Percentiles rank a stretch among this genome's conserved stretches.
These are phyloP conservation scores for Schizothecium vesticola DNA, from an alignment of 495 filamentous ascomycete species.

Conservation along the genomic window DNA sequence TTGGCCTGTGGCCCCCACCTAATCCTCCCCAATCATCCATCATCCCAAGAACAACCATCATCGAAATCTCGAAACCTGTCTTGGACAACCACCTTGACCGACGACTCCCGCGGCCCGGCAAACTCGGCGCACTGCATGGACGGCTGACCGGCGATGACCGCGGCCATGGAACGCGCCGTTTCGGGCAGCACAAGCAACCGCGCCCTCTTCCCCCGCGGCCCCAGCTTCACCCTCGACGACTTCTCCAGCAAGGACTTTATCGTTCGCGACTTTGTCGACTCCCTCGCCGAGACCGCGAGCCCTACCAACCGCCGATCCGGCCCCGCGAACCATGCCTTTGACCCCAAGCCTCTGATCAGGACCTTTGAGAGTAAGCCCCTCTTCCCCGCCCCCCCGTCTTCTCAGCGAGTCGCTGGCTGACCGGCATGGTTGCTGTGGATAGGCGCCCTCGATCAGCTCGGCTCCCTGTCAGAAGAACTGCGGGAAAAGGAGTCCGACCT, in stretches of 20 bases:
- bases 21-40: neutral
- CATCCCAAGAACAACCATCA: neutral
- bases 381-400: neutral
- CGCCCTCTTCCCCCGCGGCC: slow-evolving; percentile 70
- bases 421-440: neutral
- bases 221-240: slow-evolving; percentile 77
- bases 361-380: slow-evolving; percentile 71
- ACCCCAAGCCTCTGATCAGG: slow-evolving; percentile 94
- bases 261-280: slow-evolving; percentile 93
- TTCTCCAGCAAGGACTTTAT: slow-evolving; percentile 94
- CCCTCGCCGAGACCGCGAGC: slow-evolving; percentile 78
- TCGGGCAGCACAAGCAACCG: slow-evolving; percentile 46
- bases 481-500: slow-evolving; percentile 85
- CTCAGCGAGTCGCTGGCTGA: neutral
- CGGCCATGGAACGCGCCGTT: slow-evolving; percentile 42
- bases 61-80: neutral
- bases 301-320: slow-evolving; percentile 70
- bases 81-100: neutral
- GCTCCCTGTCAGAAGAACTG: slow-evolving; percentile 76
- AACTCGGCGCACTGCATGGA: neutral
- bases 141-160: slow-evolving; percentile 19
- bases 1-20: neutral
- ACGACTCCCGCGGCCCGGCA: neutral
- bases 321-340: slow-evolving; percentile 68
- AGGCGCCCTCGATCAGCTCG: slow-evolving; percentile 68